These are phyloP conservation scores for Cicer yamashitae DNA, from an alignment of 306 rosid species.

Conservation along the genomic window DNA sequence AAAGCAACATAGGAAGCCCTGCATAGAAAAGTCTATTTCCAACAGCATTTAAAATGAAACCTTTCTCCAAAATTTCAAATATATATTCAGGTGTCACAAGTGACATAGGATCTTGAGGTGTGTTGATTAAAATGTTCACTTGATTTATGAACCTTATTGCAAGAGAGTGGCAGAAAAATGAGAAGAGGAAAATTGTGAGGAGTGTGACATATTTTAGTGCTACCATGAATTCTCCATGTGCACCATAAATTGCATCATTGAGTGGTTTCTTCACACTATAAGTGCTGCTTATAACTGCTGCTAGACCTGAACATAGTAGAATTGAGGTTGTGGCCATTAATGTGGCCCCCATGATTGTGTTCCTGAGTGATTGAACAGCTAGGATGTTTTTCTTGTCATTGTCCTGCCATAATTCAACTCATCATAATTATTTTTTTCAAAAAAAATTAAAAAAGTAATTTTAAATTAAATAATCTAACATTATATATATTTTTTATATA, in stretches of 20 bases:
- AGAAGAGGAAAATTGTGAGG: slow-evolving; percentile 77
- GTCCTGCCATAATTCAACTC: slow-evolving; percentile 58
- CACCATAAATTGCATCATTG: slow-evolving; percentile 79
- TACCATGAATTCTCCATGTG: slow-evolving; percentile 93
- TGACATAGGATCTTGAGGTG: slow-evolving; percentile 63
- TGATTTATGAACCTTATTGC: slow-evolving; percentile 87
- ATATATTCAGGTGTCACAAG: slow-evolving; percentile 64
- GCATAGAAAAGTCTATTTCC: slow-evolving; percentile 86
- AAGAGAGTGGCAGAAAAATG: slow-evolving; percentile 85
- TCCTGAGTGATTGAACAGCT: slow-evolving; percentile 86
- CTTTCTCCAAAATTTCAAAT: slow-evolving; percentile 68
- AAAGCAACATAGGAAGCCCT: slow-evolving; percentile 75
- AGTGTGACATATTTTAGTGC: slow-evolving; percentile 80
- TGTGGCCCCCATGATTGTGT: slow-evolving; percentile 89
- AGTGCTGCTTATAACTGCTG: slow-evolving; percentile 92
- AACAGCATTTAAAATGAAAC: slow-evolving; percentile 71
- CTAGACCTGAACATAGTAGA: slow-evolving; percentile 75
- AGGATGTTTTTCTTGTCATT: slow-evolving; percentile 91
- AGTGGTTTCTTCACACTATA: slow-evolving; percentile 89
- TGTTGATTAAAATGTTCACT: slow-evolving; percentile 82
- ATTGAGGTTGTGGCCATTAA: slow-evolving; percentile 94
- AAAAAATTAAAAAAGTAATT: background rate
- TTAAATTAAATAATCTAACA: background rate
- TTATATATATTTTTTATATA: no score
- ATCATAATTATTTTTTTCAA: background rate